A percentile compares a stretch with the other conserved stretches of the same genome.
These are phyloP conservation scores for Colletotrichum lini DNA, from an alignment of 2,329 filamentous ascomycete genomes.

Conservation along the genomic window DNA sequence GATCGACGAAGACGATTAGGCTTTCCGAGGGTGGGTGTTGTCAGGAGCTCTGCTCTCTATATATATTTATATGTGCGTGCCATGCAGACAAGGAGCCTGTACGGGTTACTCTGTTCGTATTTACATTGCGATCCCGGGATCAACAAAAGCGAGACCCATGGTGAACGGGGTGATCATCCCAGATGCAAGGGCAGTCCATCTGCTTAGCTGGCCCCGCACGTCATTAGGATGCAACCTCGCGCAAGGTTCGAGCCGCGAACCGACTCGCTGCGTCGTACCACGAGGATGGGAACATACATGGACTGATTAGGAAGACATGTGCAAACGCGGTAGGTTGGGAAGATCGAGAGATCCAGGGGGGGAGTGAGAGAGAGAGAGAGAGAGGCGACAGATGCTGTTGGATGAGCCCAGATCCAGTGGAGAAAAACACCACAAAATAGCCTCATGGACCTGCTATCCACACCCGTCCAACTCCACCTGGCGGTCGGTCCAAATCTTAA, in stretches of 20 bases:
- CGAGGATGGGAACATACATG: neutral
- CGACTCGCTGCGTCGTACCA: constrained; percentile 14
- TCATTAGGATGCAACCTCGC: constrained; percentile 41
- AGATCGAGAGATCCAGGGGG: too few species aligned
- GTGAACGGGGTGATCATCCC: constrained; percentile 31
- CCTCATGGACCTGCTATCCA: constrained; percentile 16
- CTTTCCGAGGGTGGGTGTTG: neutral
- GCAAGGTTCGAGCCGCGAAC: constrained; percentile 20
- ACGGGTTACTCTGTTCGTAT: neutral
- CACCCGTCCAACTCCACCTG: neutral
- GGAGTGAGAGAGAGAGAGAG: neutral
- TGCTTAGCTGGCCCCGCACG: constrained; percentile 24
- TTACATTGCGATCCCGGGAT: constrained; percentile 26
- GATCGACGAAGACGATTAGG: neutral
- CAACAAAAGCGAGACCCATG: neutral
- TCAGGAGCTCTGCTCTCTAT: neutral
- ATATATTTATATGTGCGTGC: constrained; percentile 14
- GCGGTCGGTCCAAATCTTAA: neutral
- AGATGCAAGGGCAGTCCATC: neutral
- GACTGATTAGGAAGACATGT: neutral
- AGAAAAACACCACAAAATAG: constrained; percentile 25
- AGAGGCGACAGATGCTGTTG: neutral
- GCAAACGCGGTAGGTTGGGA: too few species aligned
- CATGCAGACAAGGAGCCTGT: neutral
- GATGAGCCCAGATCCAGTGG: constrained; percentile 1